Conservation (phyloP, 2,329 filamentous ascomycete species). For the Pseudomassariella vexata region DNA sequence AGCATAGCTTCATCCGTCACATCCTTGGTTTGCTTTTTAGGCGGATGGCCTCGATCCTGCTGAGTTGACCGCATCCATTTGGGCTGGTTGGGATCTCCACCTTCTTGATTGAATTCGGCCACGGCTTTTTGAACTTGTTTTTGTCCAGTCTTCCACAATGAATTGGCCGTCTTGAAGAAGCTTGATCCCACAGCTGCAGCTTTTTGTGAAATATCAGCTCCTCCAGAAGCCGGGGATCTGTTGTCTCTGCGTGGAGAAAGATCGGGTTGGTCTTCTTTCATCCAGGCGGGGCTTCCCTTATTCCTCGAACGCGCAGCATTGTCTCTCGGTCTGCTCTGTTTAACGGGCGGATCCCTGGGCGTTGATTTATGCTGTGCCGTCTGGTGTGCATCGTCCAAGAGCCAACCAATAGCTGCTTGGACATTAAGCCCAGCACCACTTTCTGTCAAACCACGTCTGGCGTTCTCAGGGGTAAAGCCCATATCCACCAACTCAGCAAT, state of each 20-base stretch:
- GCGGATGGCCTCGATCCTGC: constrained; percentile 31
- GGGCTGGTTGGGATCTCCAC: constrained; percentile 73
- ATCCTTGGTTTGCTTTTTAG: constrained; percentile 27
- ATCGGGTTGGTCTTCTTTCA: constrained; percentile 44
- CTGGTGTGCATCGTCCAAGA: constrained; percentile 85
- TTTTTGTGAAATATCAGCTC: constrained; percentile 72
- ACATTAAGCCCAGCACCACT: constrained; percentile 76
- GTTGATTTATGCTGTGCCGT: constrained; percentile 70
- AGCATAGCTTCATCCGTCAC: constrained; percentile 72
- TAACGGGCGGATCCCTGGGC: constrained; percentile 40
- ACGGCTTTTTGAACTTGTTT: constrained; percentile 92
- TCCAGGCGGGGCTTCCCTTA: constrained; percentile 53
- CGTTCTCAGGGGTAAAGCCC: constrained; percentile 82
- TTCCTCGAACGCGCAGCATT: constrained; percentile 25
- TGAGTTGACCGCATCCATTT: constrained; percentile 89
- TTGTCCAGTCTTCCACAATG: constrained; percentile 88
- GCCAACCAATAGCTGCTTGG: constrained; percentile 80
- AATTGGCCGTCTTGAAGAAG: constrained; percentile 89
- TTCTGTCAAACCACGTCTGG: constrained; percentile 71
- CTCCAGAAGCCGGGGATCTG: constrained; percentile 48
- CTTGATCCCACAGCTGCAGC: constrained; percentile 78
- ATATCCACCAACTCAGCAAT: constrained; percentile 90
- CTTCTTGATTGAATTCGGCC: constrained; percentile 70
- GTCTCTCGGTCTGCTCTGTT: constrained; percentile 32
- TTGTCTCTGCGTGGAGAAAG: constrained; percentile 45